Conservation (phyloP, 306 rosid genomes). For the Glycine latifolia region DNA sequence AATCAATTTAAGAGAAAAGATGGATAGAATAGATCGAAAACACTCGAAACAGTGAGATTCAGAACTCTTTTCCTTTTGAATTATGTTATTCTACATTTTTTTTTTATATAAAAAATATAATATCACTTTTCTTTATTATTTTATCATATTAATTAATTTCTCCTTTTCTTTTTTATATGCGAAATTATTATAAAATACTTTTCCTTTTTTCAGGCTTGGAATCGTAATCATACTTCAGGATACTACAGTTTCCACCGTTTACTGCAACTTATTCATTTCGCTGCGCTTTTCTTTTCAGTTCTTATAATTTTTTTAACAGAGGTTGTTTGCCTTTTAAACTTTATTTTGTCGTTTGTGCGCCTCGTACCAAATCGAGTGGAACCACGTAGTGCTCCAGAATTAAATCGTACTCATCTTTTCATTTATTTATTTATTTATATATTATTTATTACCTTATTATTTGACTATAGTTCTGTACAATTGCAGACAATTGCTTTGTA, state of each 20-base stretch:
- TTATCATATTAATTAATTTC: not conserved
- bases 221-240: not conserved
- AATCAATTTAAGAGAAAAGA: too few species aligned
- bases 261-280: not conserved
- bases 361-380: constrained; percentile 37
- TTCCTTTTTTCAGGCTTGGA: not conserved
- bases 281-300: constrained; percentile 7
- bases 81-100: too few species aligned
- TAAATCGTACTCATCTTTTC: not conserved
- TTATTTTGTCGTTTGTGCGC: constrained; percentile 50
- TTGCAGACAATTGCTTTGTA: not conserved
- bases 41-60: not conserved
- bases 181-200: not conserved
- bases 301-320: not conserved
- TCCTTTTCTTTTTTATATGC: not conserved
- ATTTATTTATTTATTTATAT: constrained; percentile 6
- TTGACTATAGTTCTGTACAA: not conserved
- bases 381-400: constrained; percentile 20
- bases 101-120: too few species aligned
- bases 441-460: not conserved
- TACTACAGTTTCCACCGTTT: not conserved
- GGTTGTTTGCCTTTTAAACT: not conserved
- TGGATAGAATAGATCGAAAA: not conserved
- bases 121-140: not conserved
- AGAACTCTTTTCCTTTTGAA: not conserved